These are phyloP conservation scores for Boletus smithii DNA, from an alignment of 1,284 basidiomycete species.

Conservation along the genomic window DNA sequence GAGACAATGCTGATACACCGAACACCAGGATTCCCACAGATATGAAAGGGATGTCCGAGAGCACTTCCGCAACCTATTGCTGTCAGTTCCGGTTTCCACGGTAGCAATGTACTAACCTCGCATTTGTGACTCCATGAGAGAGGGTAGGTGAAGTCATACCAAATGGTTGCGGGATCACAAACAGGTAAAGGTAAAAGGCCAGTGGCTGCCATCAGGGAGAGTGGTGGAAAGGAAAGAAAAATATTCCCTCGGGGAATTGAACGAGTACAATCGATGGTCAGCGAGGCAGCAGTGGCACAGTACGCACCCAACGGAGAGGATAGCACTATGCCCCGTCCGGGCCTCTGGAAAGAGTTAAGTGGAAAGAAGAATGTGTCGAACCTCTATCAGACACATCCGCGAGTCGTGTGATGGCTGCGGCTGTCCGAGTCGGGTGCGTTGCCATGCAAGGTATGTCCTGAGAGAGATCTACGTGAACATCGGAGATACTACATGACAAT, in stretches of 20 bases:
- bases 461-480: not conserved
- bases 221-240: constrained; percentile 18
- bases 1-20: constrained; percentile 59
- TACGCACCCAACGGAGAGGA: not conserved
- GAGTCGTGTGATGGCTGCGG: too few species aligned
- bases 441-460: constrained; percentile 13
- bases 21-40: constrained; percentile 64
- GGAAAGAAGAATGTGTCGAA: not conserved
- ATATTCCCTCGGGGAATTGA: constrained; percentile 8
- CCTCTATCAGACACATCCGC: too few species aligned
- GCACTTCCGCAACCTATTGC: constrained; percentile 53
- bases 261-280: constrained; percentile 4
- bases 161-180: constrained; percentile 18
- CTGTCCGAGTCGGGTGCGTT: constrained; percentile 5
- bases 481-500: not conserved
- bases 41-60: constrained; percentile 67
- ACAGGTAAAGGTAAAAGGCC: constrained; percentile 1
- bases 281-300: not conserved
- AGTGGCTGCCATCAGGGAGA: constrained; percentile 22
- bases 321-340: not conserved
- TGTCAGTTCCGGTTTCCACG: constrained; percentile 8
- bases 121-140: constrained; percentile 34
- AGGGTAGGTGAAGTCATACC: constrained; percentile 27
- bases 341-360: not conserved
- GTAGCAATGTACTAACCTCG: constrained; percentile 29